Base-by-base conservation (phyloP, 331 rosid genomes). In the Prunus yedoensis region DNA sequence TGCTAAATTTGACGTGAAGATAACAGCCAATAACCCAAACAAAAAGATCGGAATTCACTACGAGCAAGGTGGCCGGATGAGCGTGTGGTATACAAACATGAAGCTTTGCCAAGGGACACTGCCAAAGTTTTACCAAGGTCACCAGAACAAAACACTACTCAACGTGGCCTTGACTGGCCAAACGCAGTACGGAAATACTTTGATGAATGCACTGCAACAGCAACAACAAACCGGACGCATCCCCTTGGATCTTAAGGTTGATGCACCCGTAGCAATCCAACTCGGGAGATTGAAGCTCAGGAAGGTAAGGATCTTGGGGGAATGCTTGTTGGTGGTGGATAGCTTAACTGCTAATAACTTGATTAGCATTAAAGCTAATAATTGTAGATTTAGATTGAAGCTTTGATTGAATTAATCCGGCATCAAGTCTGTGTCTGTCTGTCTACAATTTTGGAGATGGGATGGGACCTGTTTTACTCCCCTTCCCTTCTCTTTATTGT, bases 91-190 rank as follows among this genome's bases (percentile, higher is more conserved):
- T 82, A 54, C 89, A 30, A 81, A 87, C 53, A 83, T 83, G 27
- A 67, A 49, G 87, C 96, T 94, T 27, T 94, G 92, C 71, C 88
- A 90, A 71, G 98, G 98, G 63, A 51, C 84, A 9, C 56, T 94
- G 65, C 96, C 97, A 1, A 58, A 68, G 30, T 94, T 94, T 83
- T 94, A 94, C 87, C 98, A 94, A 71, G 97, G 96, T 32, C 97
- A 94, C 74, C 82, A 54, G 77, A 91, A 94, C 85, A 91, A 77
- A 74, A 91, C 97, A n/a, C 83, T 70, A 49, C 81, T 90, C 30
- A 61, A 89, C 20, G 93, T 94, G 74, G 82, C 86, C 11, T 83
- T 94, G 82, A 85, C 88, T 0, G 98, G 98, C 32, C 89, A 86
- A 63, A 91, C 87, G 20, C 89, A 85, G 60, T 79, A 86, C 3